These are phyloP conservation scores for Alisma plantagoaquatica DNA, from an alignment of 106 monocot species.

Conservation along the genomic window DNA sequence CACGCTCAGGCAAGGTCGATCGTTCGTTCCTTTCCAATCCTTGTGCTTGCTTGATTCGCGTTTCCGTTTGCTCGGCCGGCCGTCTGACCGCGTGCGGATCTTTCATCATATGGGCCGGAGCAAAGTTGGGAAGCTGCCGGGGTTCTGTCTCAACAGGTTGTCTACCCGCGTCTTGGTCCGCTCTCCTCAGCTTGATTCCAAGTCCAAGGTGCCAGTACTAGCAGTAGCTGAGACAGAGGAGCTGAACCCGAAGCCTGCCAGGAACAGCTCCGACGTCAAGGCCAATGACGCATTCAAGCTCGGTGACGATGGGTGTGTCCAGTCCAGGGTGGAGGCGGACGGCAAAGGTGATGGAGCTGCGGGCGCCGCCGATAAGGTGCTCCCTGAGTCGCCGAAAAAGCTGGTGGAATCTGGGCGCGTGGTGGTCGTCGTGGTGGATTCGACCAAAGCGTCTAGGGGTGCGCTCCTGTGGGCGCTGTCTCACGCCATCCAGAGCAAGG, in stretches of 20 bases:
- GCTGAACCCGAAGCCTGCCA: no score
- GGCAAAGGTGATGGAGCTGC: neutral
- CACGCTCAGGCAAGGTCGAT: no score
- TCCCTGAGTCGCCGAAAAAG: no score
- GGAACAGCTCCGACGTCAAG: constrained; percentile 3
- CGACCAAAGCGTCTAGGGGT: constrained; percentile 33
- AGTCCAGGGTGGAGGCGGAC: neutral
- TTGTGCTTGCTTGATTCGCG: no score
- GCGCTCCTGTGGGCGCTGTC: constrained; percentile 66
- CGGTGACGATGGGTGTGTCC: neutral
- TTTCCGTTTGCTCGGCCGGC: no score
- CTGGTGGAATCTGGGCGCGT: constrained; percentile 17
- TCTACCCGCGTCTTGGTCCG: constrained; percentile 26
- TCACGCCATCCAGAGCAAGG: constrained; percentile 39
- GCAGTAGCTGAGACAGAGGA: no score
- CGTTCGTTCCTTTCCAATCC: no score
- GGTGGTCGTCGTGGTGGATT: constrained; percentile 48
- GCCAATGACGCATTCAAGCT: no score
- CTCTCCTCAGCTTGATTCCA: no score
- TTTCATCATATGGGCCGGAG: no score
- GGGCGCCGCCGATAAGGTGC: neutral
- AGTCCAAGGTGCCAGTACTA: no score
- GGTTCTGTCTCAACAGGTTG: constrained; percentile 40
- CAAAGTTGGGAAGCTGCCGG: constrained; percentile 17
- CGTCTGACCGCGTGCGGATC: no score